Evolutionary conservation across 2,329 filamentous ascomycete species (phyloP), one percentile per base, ranked within the genome.

Genomic region (Clonostachys solani): DNA sequence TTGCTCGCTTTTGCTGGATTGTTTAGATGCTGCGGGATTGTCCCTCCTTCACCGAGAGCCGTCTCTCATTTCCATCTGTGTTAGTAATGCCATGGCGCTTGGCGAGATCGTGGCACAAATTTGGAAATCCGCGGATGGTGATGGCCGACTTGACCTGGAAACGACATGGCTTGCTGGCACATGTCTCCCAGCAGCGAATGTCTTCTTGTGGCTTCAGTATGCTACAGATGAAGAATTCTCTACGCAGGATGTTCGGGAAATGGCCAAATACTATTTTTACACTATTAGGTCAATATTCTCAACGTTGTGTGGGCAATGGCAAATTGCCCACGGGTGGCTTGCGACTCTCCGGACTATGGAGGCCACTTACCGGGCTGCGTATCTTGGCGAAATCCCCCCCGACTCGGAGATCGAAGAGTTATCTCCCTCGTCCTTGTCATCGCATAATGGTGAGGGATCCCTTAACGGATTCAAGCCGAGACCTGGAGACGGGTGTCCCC

Each of bases 1-100:
- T 3, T 58, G 49, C 34, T 54, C 56, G 0, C 49, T 50, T 17
- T 44, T 58, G 5, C 43, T 54, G 8, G 47, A 57, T 17, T 37
- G 50, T 2, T 50, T 57, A 4, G 56, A 59, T 12, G 54, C 50
- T 4, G 54, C 56, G 12, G 56, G 56, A 3, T 51, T 49, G 47
- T 57, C 55, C 0, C 54, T 52, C 10, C 46, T 58, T 15, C 47
- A 54, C 35, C 45, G 56, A 6, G 55, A 57, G 6, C 37, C 36
- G 10, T 40, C 29, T 1, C 23, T 59, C 4, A 45, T 59, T 33
- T 48, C 46, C 5, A 51, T 45, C 2, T 59, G 56, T 17, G 53
- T 58, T 5, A 43, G 49, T 12, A 53, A 52, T 16, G 55, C 54
- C 12, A 38, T 58, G 5, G 47, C 29, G n/a, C 45, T 49, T 3